phyloP scores from a whole-genome alignment of 352 stramenopile species.

The Thraustochytrium sp. region DNA sequence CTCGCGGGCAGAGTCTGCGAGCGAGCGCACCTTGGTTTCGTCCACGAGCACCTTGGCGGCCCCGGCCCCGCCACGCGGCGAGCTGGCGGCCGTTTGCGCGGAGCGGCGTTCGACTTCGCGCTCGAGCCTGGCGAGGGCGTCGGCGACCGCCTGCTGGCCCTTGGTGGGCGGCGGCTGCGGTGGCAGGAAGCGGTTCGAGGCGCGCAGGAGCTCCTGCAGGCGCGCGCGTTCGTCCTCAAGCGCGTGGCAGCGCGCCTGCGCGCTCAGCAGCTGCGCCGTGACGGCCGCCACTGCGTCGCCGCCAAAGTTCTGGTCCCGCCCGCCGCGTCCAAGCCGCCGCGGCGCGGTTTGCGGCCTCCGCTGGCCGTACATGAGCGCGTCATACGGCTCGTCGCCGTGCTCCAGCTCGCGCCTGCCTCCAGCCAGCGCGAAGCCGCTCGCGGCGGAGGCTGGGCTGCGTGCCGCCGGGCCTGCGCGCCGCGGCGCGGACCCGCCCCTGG shows the following conservation, averaged over 20 bases:
- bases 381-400: too few relatives aligned
- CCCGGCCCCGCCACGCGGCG: background rate
- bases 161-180: background rate
- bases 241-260: background rate
- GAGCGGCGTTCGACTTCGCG: background rate
- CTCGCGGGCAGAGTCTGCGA: background rate
- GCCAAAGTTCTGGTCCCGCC: background rate
- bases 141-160: background rate
- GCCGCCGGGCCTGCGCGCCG: too few relatives aligned
- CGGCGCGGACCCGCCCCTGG: too few relatives aligned
- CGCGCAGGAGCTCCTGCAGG: constrained; percentile 4
- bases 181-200: background rate
- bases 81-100: background rate
- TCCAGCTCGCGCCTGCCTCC: too few relatives aligned
- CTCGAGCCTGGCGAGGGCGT: background rate
- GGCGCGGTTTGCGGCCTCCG: background rate
- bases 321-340: background rate
- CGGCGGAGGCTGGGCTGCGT: too few relatives aligned
- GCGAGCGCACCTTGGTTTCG: background rate
- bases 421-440: too few relatives aligned
- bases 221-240: constrained; percentile 12
- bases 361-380: too few relatives aligned
- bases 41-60: background rate
- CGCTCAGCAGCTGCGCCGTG: constrained; percentile 15
- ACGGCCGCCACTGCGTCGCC: background rate